Evolutionary conservation across 129 eudicot genomes (phyloP).

Genomic region (Cynara cardunculus): DNA sequence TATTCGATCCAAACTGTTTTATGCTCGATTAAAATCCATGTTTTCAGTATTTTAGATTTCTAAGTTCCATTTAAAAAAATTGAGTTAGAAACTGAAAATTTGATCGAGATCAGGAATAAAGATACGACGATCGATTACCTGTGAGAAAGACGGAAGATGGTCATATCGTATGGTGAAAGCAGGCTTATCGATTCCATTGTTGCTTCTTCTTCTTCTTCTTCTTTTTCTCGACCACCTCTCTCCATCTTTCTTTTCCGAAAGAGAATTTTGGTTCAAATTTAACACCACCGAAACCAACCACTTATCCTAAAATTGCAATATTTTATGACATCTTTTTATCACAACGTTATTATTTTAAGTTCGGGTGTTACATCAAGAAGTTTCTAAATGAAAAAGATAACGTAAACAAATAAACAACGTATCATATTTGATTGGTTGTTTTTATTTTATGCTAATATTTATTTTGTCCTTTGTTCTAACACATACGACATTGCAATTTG

Average conservation of each 20-base stretch:
- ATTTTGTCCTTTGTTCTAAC: too few species aligned
- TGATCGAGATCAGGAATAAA: background rate
- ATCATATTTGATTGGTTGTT: too few species aligned
- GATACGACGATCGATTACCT: conserved; percentile 4
- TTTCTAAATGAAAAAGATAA: too few species aligned
- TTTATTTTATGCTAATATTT: too few species aligned
- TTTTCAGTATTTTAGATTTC: too few species aligned
- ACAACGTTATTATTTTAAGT: too few species aligned
- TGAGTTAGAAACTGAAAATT: background rate
- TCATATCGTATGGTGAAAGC: conserved; percentile 23
- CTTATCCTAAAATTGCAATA: background rate
- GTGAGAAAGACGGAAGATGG: conserved; percentile 15
- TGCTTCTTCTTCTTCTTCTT: background rate
- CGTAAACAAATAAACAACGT: too few species aligned
- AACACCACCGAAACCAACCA: background rate
- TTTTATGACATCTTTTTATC: background rate
- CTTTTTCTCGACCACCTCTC: background rate
- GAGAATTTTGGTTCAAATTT: background rate
- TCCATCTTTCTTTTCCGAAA: background rate
- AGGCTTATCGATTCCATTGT: background rate
- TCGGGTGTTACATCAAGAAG: background rate
- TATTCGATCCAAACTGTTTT: background rate
- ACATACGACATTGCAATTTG: too few species aligned
- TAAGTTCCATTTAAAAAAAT: background rate
- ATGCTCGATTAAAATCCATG: too few species aligned